These are phyloP conservation scores for Chrysochromulina parva DNA, from an alignment of 78 protist species.

Conservation along the genomic window DNA sequence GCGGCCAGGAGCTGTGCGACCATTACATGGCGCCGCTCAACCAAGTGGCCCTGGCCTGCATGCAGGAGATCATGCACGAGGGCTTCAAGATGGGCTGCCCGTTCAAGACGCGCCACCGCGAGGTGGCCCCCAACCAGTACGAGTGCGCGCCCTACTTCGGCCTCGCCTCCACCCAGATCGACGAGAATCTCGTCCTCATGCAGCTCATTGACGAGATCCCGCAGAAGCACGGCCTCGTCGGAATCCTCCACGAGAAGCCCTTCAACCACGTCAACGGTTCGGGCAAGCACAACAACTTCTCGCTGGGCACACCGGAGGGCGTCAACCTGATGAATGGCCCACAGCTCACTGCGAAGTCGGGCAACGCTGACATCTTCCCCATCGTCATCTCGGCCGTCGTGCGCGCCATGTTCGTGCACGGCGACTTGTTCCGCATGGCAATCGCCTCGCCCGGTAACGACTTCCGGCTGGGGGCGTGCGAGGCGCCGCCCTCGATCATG, in stretches of 20 bases:
- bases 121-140: conserved; percentile 94
- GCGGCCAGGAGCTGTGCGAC: conserved; percentile 88
- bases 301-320: conserved; percentile 63
- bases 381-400: conserved; percentile 41
- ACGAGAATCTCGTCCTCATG: conserved; percentile 89
- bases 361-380: conserved; percentile 36
- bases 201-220: conserved; percentile 66
- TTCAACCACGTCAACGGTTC: conserved; percentile 87
- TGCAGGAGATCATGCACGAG: conserved; percentile 71
- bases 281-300: conserved; percentile 95
- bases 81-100: conserved; percentile 87
- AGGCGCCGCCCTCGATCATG: conserved; percentile 95
- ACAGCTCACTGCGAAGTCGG: conserved; percentile 42
- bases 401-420: conserved; percentile 45
- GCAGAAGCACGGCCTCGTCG: conserved; percentile 63
- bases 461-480: conserved; percentile 90
- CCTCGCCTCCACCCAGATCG: conserved; percentile 61
- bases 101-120: conserved; percentile 83
- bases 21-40: conserved; percentile 86
- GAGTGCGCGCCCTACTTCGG: conserved; percentile 89
- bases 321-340: conserved; percentile 64
- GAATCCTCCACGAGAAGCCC: conserved; percentile 92
- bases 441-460: conserved; percentile 79
- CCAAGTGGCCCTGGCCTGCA: conserved; percentile 45
- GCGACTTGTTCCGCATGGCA: conserved; percentile 66